These are phyloP conservation scores for Hypsizygus marmoreus DNA, from an alignment of 768 basidiomycete species.

Conservation along the genomic window DNA sequence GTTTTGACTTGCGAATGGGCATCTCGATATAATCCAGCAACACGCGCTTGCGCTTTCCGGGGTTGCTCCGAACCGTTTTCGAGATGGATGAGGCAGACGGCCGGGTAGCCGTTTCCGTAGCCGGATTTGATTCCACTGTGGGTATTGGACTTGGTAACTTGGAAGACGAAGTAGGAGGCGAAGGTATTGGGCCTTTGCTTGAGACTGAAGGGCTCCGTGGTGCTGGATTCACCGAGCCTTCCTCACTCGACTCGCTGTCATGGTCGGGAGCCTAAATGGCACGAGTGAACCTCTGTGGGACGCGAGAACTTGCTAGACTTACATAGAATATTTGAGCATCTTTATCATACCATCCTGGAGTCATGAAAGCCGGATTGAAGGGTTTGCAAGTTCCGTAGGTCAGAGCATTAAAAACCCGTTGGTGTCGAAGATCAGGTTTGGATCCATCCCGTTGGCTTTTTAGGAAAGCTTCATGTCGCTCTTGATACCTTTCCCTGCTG, in stretches of 20 bases:
- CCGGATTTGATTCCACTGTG: too few species aligned
- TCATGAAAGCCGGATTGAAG: conserved; percentile 36
- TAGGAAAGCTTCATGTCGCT: conserved; percentile 14
- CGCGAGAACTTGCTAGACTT: not conserved
- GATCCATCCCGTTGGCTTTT: conserved; percentile 32
- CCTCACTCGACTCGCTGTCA: too few species aligned
- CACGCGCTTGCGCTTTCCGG: conserved; percentile 19
- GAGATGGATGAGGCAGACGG: too few species aligned
- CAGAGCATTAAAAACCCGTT: conserved; percentile 49
- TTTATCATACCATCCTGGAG: conserved; percentile 65
- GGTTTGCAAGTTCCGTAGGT: conserved; percentile 52
- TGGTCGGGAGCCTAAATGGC: too few species aligned
- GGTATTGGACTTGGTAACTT: too few species aligned
- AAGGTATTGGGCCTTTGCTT: too few species aligned
- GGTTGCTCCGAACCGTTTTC: too few species aligned
- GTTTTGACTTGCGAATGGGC: conserved; percentile 1
- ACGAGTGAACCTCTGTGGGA: too few species aligned
- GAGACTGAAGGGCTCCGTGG: too few species aligned
- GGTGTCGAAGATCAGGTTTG: conserved; percentile 30
- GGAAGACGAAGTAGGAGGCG: too few species aligned
- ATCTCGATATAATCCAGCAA: conserved; percentile 16
- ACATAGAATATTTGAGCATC: conserved; percentile 12
- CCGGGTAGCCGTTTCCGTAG: too few species aligned
- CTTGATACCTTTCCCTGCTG: conserved; percentile 20
- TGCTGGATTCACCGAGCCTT: too few species aligned